These are phyloP conservation scores for Lachnum nothofagi DNA, from an alignment of 2,329 filamentous ascomycete genomes.

Conservation along the genomic window DNA sequence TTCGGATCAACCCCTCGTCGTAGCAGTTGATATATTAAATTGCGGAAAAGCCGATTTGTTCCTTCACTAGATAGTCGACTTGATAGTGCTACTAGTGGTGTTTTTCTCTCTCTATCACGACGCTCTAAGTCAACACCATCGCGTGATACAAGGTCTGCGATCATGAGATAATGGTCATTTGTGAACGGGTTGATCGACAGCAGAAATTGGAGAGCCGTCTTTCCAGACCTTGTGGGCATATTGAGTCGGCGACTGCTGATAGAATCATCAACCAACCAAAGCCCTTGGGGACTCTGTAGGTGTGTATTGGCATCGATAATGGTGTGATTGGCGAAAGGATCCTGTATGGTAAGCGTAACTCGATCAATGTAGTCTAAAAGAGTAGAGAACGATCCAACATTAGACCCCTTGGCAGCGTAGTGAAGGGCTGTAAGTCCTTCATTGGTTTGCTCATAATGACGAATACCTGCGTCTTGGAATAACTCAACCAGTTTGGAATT, in stretches of 20 bases:
- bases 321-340: not conserved
- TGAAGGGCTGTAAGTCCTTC: slow-evolving; percentile 3
- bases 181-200: not conserved
- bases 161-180: not conserved
- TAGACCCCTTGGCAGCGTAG: not conserved
- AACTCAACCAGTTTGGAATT: not conserved
- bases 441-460: not conserved
- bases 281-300: not conserved
- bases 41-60: too few relatives aligned
- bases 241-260: not conserved
- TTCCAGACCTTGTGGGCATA: slow-evolving; percentile 1
- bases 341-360: not conserved
- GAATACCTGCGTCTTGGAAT: not conserved
- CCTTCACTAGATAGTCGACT: not conserved
- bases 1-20: not conserved
- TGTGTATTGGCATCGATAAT: not conserved
- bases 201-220: slow-evolving; percentile 1
- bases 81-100: not conserved
- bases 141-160: not conserved
- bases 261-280: not conserved
- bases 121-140: slow-evolving; percentile 1
- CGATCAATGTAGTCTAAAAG: slow-evolving; percentile 1
- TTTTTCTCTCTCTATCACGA: not conserved
- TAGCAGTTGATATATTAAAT: slow-evolving; percentile 1
- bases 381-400: not conserved